Evolutionary conservation across 108 stramenopile species (phyloP).

Genomic region (Nitzschia inconspicua): DNA sequence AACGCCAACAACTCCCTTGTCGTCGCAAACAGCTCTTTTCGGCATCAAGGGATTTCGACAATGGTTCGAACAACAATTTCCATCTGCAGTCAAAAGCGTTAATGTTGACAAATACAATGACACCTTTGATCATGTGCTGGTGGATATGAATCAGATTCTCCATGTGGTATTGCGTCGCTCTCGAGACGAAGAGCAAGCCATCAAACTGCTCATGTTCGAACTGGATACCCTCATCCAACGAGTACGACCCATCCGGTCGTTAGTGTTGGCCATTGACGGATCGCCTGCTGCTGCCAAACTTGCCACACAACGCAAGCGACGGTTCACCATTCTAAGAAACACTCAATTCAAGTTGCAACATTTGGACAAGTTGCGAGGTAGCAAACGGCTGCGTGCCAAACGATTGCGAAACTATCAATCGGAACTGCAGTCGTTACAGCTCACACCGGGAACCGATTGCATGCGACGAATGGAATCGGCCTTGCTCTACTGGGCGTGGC

Average conservation of each 20-base stretch:
- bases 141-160: conserved; percentile 87
- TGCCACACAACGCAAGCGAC: conserved; percentile 70
- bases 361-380: conserved; percentile 21
- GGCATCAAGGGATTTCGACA: conserved; percentile 82
- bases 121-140: conserved; percentile 81
- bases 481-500: conserved; percentile 88
- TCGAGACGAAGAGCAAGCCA: conserved; percentile 40
- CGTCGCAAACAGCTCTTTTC: conserved; percentile 31
- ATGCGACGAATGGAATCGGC: conserved; percentile 66
- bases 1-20: too few relatives aligned
- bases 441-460: conserved; percentile 79
- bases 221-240: conserved; percentile 47
- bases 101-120: conserved; percentile 25
- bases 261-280: conserved; percentile 86
- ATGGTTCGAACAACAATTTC: conserved; percentile 80
- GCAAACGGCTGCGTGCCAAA: conserved; percentile 6
- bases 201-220: conserved; percentile 56
- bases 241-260: conserved; percentile 58
- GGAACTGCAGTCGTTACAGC: conserved; percentile 43
- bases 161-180: conserved; percentile 54
- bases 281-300: conserved; percentile 81
- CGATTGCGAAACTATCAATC: conserved; percentile 22
- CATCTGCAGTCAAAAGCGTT: conserved; percentile 50
- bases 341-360: conserved; percentile 44
- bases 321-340: conserved; percentile 38